Base-by-base conservation (phyloP, 2,329 filamentous ascomycete genomes). In the Conoideocrella luteorostrata region DNA sequence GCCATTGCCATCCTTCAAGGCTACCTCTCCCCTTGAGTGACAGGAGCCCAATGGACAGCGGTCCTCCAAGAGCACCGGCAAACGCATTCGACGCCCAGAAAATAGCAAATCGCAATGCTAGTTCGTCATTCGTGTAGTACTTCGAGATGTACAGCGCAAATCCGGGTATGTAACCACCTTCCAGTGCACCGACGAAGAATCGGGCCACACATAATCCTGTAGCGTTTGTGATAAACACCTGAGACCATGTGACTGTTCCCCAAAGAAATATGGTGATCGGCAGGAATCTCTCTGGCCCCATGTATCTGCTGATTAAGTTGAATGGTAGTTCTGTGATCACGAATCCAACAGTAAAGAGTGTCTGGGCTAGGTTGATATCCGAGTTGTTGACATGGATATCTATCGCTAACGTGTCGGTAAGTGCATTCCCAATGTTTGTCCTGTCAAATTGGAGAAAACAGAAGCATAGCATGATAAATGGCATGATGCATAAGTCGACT, bases 351-450 rank as follows among this genome's bases (percentile, higher is more conserved):
- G 69, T 71, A 10, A 74, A 62, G 15, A 78, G 60, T 41, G 72
- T 71, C n/a, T 72, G 67, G 0, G 74, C 72, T 7, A 74, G 50
- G 41, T 77, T 77, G 51, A 76, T 68, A 38, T 77, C 66, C 40
- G 71, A 64, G 28, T 73, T 74, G 1, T 63, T 66, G 43, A 77
- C 66, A 12, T 62, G 57, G 5, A 77, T 64, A 44, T 77, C 73
- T 3, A 62, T 46, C 12, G 70, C 64, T 34, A 77, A 66, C 3
- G 64, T 70, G 32, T 75, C 73, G 3, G 73, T 77, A 30, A 77
- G 51, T 3, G 74, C 74, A 26, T 72, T 75, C 44, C 67, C 67
- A 42, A 73, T 72, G 46, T 69, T 71, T 36, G 49, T 60, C 7
- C 58, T 56, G 23, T 63, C 58, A 28, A 63, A 60, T 15, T 63